A percentile compares a stretch with the other conserved stretches of the same genome.
phyloP scores from a whole-genome alignment of 345 rosid species.

The Cardamine chenopodiifolia region DNA sequence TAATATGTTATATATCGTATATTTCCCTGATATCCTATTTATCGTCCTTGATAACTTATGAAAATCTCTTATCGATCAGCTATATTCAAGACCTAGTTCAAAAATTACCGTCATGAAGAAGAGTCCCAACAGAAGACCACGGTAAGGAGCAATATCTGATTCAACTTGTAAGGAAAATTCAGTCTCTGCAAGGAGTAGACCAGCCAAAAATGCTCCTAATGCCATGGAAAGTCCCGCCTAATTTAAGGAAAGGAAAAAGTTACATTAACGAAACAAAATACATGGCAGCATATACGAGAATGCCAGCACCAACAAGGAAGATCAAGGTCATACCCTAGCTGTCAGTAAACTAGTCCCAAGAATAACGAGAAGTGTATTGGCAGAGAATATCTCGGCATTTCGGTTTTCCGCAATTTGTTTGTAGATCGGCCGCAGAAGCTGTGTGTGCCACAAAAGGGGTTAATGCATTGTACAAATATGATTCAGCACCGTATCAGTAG shows the following conservation, averaged over 20 bases:
- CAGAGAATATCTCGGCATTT: conserved; percentile 99
- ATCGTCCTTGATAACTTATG: not conserved
- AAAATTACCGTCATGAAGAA: conserved; percentile 96
- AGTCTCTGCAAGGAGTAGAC: conserved; percentile 98
- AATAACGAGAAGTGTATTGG: conserved; percentile 93
- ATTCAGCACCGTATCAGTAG: not conserved
- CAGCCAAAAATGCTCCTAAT: conserved; percentile 97
- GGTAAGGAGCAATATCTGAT: conserved; percentile 99
- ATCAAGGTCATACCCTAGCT: conserved; percentile 74
- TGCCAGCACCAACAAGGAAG: conserved; percentile 30
- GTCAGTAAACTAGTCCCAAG: conserved; percentile 99
- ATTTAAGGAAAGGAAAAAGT: conserved; percentile 23
- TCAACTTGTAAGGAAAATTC: conserved; percentile 99
- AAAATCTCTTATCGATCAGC: not conserved
- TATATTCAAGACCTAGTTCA: conserved; percentile 3
- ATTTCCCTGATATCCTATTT: not conserved
- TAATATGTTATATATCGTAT: not conserved
- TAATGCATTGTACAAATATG: conserved; percentile 2
- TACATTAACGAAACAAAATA: not conserved
- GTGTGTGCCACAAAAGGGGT: conserved; percentile 43
- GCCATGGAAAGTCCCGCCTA: conserved; percentile 99
- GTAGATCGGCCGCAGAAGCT: conserved; percentile 97
- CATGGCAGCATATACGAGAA: not conserved
- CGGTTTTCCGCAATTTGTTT: conserved; percentile 96
- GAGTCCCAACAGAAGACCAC: conserved; percentile 96